These are phyloP conservation scores for Ceratocystiopsis sp. DNA, from an alignment of 2,329 filamentous ascomycete genomes.

Conservation along the genomic window DNA sequence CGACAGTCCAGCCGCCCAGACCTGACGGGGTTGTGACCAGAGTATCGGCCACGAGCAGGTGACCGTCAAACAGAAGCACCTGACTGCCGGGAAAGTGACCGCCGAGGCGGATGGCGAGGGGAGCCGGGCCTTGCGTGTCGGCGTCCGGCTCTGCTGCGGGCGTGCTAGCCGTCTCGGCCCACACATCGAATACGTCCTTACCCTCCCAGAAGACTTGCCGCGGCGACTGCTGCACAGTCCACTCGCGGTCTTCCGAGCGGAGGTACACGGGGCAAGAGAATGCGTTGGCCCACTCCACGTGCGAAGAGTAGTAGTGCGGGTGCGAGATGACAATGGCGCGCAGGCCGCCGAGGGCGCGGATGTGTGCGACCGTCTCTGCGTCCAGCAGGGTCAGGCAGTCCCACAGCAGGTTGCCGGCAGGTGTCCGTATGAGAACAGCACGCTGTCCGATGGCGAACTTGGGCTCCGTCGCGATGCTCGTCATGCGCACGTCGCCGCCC, in stretches of 20 bases:
- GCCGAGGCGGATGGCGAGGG: constrained; percentile 45
- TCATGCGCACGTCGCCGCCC: constrained; percentile 23
- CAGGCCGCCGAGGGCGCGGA: constrained; percentile 46
- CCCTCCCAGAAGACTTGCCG: constrained; percentile 22
- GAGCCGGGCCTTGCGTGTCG: constrained; percentile 21
- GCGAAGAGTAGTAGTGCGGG: constrained; percentile 69
- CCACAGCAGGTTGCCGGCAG: constrained; percentile 59
- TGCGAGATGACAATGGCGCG: constrained; percentile 60
- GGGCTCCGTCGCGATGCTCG: constrained; percentile 31
- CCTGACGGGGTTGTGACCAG: constrained; percentile 52
- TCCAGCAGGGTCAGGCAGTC: constrained; percentile 60
- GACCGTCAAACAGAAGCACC: constrained; percentile 42
- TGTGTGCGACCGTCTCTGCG: constrained; percentile 37
- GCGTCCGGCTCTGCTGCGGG: constrained; percentile 20
- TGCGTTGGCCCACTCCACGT: constrained; percentile 52
- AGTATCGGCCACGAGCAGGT: constrained; percentile 61
- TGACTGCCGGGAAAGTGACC: constrained; percentile 68
- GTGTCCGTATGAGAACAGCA: constrained; percentile 49
- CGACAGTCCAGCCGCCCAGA: constrained; percentile 27
- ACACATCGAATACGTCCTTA: neutral
- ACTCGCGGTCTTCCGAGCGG: constrained; percentile 44
- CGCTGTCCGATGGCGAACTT: constrained; percentile 61
- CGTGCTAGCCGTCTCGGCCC: constrained; percentile 1
- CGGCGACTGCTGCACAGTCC: constrained; percentile 36
- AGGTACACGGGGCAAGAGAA: constrained; percentile 59